A percentile compares a stretch with the other conserved stretches of the same genome.
phyloP scores from a whole-genome alignment of 495 filamentous ascomycete species.

The Tuber indicum region DNA sequence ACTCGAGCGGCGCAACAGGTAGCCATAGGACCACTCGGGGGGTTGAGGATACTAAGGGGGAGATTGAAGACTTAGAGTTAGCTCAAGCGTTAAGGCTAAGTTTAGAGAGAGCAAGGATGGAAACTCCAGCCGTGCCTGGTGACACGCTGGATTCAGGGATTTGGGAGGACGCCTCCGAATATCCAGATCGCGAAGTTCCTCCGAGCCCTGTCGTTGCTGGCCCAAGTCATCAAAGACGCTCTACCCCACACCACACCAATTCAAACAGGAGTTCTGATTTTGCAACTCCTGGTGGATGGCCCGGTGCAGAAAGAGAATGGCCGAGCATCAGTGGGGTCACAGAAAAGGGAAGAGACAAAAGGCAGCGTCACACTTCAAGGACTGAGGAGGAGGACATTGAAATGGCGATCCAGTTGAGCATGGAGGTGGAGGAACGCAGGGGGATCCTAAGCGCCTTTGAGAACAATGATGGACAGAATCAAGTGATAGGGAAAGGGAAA shows the following conservation, averaged over 20 bases:
- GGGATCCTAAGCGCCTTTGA: conserved; percentile 19
- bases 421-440: conserved; percentile 61
- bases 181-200: neutral
- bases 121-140: conserved; percentile 5
- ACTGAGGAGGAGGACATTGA: conserved; percentile 60
- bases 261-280: neutral
- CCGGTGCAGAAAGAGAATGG: conserved; percentile 16
- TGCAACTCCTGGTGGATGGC: neutral
- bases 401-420: conserved; percentile 76
- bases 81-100: conserved; percentile 36
- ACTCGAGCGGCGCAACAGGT: conserved; percentile 40
- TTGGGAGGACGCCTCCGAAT: conserved; percentile 22
- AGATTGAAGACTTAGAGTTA: conserved; percentile 65
- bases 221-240: neutral
- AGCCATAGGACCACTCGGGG: conserved; percentile 42
- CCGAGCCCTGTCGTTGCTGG: neutral
- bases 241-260: neutral
- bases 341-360: conserved; percentile 17
- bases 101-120: conserved; percentile 11
- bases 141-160: neutral
- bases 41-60: conserved; percentile 44
- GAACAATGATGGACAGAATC: conserved; percentile 1
- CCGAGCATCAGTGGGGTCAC: conserved; percentile 10
- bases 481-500: conserved; percentile 29
- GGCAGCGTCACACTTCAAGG: conserved; percentile 17